Evolutionary conservation across 73 alveolate genomes (phyloP), one percentile per base, ranked within the genome.

Genomic region (Diophrys sp.): DNA sequence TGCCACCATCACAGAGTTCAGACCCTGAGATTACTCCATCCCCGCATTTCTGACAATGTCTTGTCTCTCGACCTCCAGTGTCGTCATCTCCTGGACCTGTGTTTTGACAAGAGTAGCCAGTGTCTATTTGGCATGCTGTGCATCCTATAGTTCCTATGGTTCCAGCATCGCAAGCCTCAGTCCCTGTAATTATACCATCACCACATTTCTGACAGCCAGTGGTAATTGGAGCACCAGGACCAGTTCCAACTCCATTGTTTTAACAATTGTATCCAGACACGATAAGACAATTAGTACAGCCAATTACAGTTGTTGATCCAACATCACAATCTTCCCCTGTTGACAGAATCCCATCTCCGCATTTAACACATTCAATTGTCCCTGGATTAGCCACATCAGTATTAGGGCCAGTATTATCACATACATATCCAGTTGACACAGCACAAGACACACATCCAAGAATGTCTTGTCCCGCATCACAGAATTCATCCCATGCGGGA

Each of bases 1-100:
- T 78, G 55, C 87, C 87, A 67, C 67, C 87, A 69, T 78, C 87
- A 68, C 87, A 78, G 28, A 33, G 57, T 23, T 70, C 27, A 24
- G 26, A 1, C 5, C 77, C 79, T 29, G 1, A 5, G 32, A 28
- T 67, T 24, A 31, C 27, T 2, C 73, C 54, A 78, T 78, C 87
- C 29, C 87, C 87, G 55, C 87, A 78, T 27, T 28, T 33, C 28
- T 31, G 79, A 2, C 33, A 24, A 31, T 78, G 62, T 8, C 33
- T 11, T 44, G 62, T 44, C n/a, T n/a, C n/a, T n/a, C n/a, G n/a
- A n/a, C n/a, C n/a, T n/a, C n/a, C n/a, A n/a, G n/a, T n/a, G n/a
- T n/a, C n/a, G n/a, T n/a, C n/a, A n/a, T n/a, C n/a, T n/a, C n/a
- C 14, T 29, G 85, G 33, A 18, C 67, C 67, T 11, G 74, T 53